These are phyloP conservation scores for Saksenaea oblongispora DNA, from an alignment of 371 early-diverging fungal species.

Conservation along the genomic window DNA sequence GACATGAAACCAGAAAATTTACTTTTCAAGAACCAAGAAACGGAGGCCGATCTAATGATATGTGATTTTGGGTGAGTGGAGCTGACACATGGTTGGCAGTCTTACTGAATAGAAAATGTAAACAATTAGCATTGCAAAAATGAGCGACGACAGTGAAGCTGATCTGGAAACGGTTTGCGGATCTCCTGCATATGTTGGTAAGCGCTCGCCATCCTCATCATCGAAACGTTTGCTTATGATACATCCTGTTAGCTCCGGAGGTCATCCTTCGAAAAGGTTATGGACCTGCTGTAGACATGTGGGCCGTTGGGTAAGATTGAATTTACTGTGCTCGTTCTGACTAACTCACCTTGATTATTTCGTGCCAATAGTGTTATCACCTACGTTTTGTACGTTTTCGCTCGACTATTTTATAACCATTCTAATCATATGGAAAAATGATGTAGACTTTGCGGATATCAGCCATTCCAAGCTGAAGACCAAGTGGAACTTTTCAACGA, in stretches of 20 bases:
- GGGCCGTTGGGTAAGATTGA: slow-evolving; percentile 61
- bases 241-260: slow-evolving; percentile 76
- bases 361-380: slow-evolving; percentile 57
- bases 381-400: slow-evolving; percentile 59
- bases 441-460: slow-evolving; percentile 65
- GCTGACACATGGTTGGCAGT: background rate
- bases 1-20: slow-evolving; percentile 88
- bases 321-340: background rate
- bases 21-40: slow-evolving; percentile 60
- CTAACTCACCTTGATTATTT: background rate
- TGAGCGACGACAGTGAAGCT: slow-evolving; percentile 44
- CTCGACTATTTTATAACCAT: too few species aligned
- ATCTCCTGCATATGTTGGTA: slow-evolving; percentile 59
- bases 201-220: background rate
- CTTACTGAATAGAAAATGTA: background rate
- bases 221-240: background rate
- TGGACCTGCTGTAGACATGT: slow-evolving; percentile 83
- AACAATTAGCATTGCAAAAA: slow-evolving; percentile 55
- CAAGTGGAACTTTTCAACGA: slow-evolving; percentile 59
- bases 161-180: slow-evolving; percentile 61
- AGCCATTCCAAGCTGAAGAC: slow-evolving; percentile 78
- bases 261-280: slow-evolving; percentile 71
- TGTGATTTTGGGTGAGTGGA: slow-evolving; percentile 65
- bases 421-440: background rate
- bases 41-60: slow-evolving; percentile 63